Evolutionary conservation across 2,329 filamentous ascomycete species (phyloP).

Genomic region (Fusarium succisae): DNA sequence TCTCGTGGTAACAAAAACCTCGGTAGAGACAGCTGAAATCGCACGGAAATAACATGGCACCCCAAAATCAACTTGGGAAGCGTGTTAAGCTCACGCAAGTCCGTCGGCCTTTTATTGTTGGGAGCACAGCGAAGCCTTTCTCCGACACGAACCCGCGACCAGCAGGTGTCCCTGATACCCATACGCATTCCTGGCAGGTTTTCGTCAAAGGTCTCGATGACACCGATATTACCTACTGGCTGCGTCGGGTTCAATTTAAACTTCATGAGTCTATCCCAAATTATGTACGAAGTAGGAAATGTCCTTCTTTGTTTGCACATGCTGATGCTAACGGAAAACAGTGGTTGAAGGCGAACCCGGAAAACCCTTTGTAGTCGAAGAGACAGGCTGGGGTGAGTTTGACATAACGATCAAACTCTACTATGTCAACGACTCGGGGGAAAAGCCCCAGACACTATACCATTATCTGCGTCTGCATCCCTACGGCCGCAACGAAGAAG

Average conservation of each 20-base stretch:
- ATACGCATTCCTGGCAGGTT: slow-evolving; percentile 96
- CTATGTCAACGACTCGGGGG: slow-evolving; percentile 85
- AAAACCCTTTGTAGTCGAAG: slow-evolving; percentile 82
- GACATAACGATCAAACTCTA: slow-evolving; percentile 95
- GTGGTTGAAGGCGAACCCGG: slow-evolving; percentile 75
- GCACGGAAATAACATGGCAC: slow-evolving; percentile 59
- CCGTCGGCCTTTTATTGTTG: slow-evolving; percentile 74
- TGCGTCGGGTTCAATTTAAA: slow-evolving; percentile 97
- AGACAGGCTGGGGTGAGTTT: slow-evolving; percentile 98
- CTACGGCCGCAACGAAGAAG: slow-evolving; percentile 83
- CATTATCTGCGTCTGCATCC: slow-evolving; percentile 92
- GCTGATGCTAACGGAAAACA: slow-evolving; percentile 42
- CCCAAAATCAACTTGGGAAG: slow-evolving; percentile 66
- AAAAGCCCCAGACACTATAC: slow-evolving; percentile 96
- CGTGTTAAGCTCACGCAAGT: slow-evolving; percentile 73
- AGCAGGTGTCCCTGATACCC: slow-evolving; percentile 80
- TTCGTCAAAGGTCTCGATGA: slow-evolving; percentile 92
- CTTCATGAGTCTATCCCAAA: slow-evolving; percentile 97
- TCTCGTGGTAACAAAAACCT: background rate
- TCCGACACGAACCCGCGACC: slow-evolving; percentile 84
- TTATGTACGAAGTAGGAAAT: slow-evolving; percentile 75
- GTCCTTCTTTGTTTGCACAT: background rate
- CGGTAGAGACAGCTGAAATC: background rate
- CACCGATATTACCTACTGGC: slow-evolving; percentile 92
- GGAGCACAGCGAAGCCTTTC: slow-evolving; percentile 82